Percentiles rank a stretch among this genome's conserved stretches.
phyloP scores from a whole-genome alignment of 768 basidiomycete species.

The Amanita subjunquillea region DNA sequence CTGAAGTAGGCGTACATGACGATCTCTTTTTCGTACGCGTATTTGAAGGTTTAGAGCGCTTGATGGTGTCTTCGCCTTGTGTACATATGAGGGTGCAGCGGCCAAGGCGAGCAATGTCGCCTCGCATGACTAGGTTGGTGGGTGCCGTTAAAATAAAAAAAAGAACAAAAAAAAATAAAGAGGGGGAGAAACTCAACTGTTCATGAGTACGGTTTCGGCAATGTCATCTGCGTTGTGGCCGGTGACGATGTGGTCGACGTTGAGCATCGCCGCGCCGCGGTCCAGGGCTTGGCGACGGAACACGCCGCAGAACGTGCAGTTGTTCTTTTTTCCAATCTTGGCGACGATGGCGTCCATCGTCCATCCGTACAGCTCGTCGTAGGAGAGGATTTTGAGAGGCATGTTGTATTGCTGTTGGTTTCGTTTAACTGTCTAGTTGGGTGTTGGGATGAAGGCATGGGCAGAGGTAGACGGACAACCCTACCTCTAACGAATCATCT shows the following conservation, averaged over 20 bases:
- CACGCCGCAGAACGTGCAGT: slow-evolving; percentile 98
- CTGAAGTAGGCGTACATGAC: slow-evolving; percentile 99
- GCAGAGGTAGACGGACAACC: slow-evolving; percentile 3
- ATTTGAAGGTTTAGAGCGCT: slow-evolving; percentile 98
- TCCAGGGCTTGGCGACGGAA: slow-evolving; percentile 95
- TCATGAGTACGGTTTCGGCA: slow-evolving; percentile 98
- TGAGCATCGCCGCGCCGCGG: slow-evolving; percentile 79
- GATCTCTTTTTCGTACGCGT: slow-evolving; percentile 98
- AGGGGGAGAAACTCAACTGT: slow-evolving; percentile 49
- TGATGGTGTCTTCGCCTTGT: slow-evolving; percentile 93
- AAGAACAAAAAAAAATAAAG: not conserved
- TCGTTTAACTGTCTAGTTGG: slow-evolving; percentile 81
- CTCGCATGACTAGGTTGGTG: slow-evolving; percentile 73
- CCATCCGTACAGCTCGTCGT: slow-evolving; percentile 97
- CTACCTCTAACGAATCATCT: slow-evolving; percentile 91
- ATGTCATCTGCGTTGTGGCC: slow-evolving; percentile 99
- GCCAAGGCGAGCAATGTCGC: slow-evolving; percentile 90
- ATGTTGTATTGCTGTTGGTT: slow-evolving; percentile 94
- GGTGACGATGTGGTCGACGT: slow-evolving; percentile 95
- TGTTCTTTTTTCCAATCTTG: slow-evolving; percentile 95
- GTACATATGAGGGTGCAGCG: slow-evolving; percentile 94
- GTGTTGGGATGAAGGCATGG: not conserved
- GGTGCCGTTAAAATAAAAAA: not conserved
- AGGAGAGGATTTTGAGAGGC: slow-evolving; percentile 92
- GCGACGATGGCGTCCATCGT: slow-evolving; percentile 96